Conservation (phyloP, 148 eudicot species). For the Amaranthus palmeri region DNA sequence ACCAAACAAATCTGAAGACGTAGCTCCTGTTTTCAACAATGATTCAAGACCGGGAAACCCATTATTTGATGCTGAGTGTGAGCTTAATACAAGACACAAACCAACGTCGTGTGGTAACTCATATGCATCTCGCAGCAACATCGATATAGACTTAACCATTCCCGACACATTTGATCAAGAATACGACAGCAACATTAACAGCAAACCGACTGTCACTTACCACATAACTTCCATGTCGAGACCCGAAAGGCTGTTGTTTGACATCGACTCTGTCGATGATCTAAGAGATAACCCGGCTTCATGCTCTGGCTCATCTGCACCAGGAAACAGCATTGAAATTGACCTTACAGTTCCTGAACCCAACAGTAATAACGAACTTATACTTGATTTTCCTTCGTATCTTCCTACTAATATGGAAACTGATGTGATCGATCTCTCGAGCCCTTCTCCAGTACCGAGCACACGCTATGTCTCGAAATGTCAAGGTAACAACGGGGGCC, state of each 20-base stretch:
- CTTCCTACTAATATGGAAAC: slow-evolving; percentile 7
- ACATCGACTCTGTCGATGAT: slow-evolving; percentile 17
- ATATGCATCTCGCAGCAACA: slow-evolving; percentile 5
- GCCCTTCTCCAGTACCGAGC: slow-evolving; percentile 50
- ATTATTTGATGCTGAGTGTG: slow-evolving; percentile 6
- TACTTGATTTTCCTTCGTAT: slow-evolving; percentile 4
- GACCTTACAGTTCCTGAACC: slow-evolving; percentile 15
- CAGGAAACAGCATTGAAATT: slow-evolving; percentile 14
- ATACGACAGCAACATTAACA: too few relatives aligned
- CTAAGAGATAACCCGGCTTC: not conserved
- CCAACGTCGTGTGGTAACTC: not conserved
- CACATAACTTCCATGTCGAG: not conserved
- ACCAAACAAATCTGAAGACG: slow-evolving; percentile 14
- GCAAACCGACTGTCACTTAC: too few relatives aligned
- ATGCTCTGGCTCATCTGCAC: not conserved
- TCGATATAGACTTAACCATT: slow-evolving; percentile 15
- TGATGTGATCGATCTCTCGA: slow-evolving; percentile 47
- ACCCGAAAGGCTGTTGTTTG: slow-evolving; percentile 1
- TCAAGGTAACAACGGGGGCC: slow-evolving; percentile 23
- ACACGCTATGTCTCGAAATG: slow-evolving; percentile 32
- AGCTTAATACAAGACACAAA: slow-evolving; percentile 11
- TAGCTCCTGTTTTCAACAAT: not conserved
- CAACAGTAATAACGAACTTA: not conserved
- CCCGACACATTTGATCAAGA: not conserved
- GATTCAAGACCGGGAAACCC: slow-evolving; percentile 16